Base-by-base conservation (phyloP, 2,329 filamentous ascomycete genomes). In the Diaporthe vexans region DNA sequence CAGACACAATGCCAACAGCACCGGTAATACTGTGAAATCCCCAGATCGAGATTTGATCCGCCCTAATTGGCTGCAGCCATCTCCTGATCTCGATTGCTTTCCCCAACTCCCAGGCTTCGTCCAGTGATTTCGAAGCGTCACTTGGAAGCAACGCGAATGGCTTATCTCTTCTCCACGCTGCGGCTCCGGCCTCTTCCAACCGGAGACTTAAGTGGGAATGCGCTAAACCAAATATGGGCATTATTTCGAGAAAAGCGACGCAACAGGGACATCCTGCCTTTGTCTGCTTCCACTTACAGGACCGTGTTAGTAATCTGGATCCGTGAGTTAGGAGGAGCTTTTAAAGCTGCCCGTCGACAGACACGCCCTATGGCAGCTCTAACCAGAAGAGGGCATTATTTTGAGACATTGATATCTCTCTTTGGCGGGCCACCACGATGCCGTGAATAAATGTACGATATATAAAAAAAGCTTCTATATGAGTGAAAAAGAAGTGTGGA, bases 181-280 rank as follows among this genome's bases (percentile, higher is more conserved):
- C 46, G 19, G 19, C 46, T 48, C 13, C 13, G 15, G 40, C 4
- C 17, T 9, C 26, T 15, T 8, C 33, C 37, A 61, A 61, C 58
- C 15, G 6, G 9, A 11, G n/a, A 43, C 35, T 21, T 19, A 29
- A 61, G 35, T 43, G 21, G 24, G 24, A 61, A 26, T n/a, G 2
- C 7, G 5, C 59, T 65, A 40, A 65, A 48, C 59, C 59, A 17
- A 29, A 65, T 65, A 48, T 15, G 4, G 59, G 59, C 59, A 65
- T 65, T 65, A 65, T 51, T 65, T 65, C 51, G 59, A 65, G 59
- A 65, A 65, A 35, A 5, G 1, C 11, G 6, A 35, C n/a, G 40
- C 26, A 65, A 65, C 10, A n/a, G 43, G 26, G 24, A 19, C 40
- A 0, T 19, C 26, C 17, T 48, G 59, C 26, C 11, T 7, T 65